These are phyloP conservation scores for Saturnispora bothae DNA, from an alignment of 805 yeast species.

Conservation along the genomic window DNA sequence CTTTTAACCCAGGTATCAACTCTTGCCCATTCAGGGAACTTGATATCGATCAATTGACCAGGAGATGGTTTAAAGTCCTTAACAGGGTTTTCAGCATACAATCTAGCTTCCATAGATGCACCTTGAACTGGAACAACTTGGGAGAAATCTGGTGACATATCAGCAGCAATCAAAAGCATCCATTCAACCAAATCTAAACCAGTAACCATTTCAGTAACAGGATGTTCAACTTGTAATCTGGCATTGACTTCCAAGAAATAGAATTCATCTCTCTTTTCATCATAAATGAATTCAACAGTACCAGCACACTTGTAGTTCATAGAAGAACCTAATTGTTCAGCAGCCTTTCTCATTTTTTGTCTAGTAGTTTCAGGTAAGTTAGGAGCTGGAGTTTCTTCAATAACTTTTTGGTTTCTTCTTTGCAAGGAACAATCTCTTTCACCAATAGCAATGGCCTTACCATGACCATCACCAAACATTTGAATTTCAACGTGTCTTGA, in stretches of 20 bases:
- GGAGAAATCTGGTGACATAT: conserved; percentile 69
- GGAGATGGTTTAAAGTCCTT: conserved; percentile 95
- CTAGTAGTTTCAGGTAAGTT: conserved; percentile 76
- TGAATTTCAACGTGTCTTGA: conserved; percentile 96
- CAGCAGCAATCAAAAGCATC: conserved; percentile 92
- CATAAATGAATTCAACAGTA: conserved; percentile 92
- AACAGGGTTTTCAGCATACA: conserved; percentile 95
- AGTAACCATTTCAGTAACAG: conserved; percentile 90
- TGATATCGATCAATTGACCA: conserved; percentile 79
- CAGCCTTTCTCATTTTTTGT: conserved; percentile 63
- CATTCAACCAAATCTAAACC: conserved; percentile 93
- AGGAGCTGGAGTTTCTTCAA: conserved; percentile 98
- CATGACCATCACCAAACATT: conserved; percentile 92
- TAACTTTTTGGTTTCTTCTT: conserved; percentile 91
- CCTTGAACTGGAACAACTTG: conserved; percentile 57
- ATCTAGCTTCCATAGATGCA: conserved; percentile 92
- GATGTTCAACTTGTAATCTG: conserved; percentile 95
- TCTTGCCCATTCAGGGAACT: conserved; percentile 86
- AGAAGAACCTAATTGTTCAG: conserved; percentile 70
- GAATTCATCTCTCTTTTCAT: conserved; percentile 75
- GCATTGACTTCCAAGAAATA: conserved; percentile 95
- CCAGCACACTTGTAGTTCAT: conserved; percentile 96
- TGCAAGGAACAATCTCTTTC: conserved; percentile 97
- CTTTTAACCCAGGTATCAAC: conserved; percentile 89
- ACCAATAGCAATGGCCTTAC: conserved; percentile 87